These are phyloP conservation scores for Tympanopsis confertula DNA, from an alignment of 2,329 filamentous ascomycete species.

Conservation along the genomic window DNA sequence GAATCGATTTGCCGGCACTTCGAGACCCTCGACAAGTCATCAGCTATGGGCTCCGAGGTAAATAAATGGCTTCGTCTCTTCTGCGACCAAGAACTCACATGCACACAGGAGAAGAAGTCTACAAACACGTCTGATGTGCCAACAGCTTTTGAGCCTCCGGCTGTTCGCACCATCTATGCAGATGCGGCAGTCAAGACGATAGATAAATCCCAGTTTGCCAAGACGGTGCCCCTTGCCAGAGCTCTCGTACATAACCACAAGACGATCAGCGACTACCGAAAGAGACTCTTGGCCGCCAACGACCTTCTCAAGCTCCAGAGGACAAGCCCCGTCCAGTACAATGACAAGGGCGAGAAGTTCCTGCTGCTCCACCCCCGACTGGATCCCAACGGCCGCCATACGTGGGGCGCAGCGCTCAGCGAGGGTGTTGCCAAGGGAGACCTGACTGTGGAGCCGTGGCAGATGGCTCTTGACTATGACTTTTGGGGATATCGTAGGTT, in stretches of 20 bases:
- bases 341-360: constrained; percentile 33
- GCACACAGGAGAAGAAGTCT: too few relatives aligned
- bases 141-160: too few relatives aligned
- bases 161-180: constrained; percentile 52
- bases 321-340: background rate
- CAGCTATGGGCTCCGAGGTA: too few relatives aligned
- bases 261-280: constrained; percentile 62
- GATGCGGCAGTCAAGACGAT: constrained; percentile 69
- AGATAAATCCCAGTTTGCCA: constrained; percentile 74
- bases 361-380: constrained; percentile 46
- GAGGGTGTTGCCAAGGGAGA: constrained; percentile 59
- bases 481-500: constrained; percentile 70
- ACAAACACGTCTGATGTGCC: too few relatives aligned
- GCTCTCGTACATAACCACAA: constrained; percentile 66
- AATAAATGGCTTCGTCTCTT: too few relatives aligned
- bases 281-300: constrained; percentile 48
- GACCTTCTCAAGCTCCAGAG: constrained; percentile 43
- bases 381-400: constrained; percentile 47
- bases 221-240: constrained; percentile 64
- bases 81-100: too few relatives aligned
- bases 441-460: constrained; percentile 62
- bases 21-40: too few relatives aligned
- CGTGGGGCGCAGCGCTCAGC: constrained; percentile 62
- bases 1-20: too few relatives aligned
- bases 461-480: constrained; percentile 67